These are phyloP conservation scores for Alternaria ventricosa DNA, from an alignment of 2,329 filamentous ascomycete species.

Conservation along the genomic window DNA sequence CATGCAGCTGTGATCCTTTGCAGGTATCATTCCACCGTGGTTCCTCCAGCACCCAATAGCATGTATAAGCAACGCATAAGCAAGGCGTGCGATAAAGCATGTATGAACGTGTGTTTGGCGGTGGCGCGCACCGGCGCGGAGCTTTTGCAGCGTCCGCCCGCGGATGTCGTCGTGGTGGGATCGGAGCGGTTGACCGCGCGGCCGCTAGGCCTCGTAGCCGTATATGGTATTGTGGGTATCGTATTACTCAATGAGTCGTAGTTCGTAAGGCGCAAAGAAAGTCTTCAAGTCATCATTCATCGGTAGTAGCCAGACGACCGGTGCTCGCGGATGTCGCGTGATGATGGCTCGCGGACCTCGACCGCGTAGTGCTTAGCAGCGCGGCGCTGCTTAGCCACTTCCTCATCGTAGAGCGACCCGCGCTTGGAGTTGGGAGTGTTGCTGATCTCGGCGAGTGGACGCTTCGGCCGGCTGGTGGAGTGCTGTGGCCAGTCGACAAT, in stretches of 20 bases:
- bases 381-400: conserved; percentile 44
- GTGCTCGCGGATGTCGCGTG: conserved; percentile 45
- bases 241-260: conserved; percentile 3
- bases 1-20: conserved; percentile 6
- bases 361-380: conserved; percentile 49
- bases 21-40: conserved; percentile 6
- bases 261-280: conserved; percentile 17
- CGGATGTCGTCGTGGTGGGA: conserved; percentile 1
- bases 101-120: conserved; percentile 10
- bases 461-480: conserved; percentile 19
- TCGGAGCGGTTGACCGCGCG: neutral
- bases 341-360: conserved; percentile 51
- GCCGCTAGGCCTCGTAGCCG: conserved; percentile 10
- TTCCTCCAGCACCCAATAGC: conserved; percentile 8
- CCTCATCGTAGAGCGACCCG: conserved; percentile 51
- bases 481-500: conserved; percentile 48
- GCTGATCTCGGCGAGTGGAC: conserved; percentile 39
- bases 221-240: conserved; percentile 8
- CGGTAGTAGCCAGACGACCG: conserved; percentile 49
- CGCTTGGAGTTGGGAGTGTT: conserved; percentile 43
- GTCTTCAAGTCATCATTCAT: conserved; percentile 31
- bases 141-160: conserved; percentile 17
- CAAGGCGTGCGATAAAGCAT: conserved; percentile 18
- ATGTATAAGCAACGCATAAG: conserved; percentile 18
- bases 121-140: conserved; percentile 9